Percentiles rank a stretch among this genome's conserved stretches.
Evolutionary conservation across 2,329 filamentous ascomycete genomes (phyloP).

Genomic region (Alternaria gaisen): DNA sequence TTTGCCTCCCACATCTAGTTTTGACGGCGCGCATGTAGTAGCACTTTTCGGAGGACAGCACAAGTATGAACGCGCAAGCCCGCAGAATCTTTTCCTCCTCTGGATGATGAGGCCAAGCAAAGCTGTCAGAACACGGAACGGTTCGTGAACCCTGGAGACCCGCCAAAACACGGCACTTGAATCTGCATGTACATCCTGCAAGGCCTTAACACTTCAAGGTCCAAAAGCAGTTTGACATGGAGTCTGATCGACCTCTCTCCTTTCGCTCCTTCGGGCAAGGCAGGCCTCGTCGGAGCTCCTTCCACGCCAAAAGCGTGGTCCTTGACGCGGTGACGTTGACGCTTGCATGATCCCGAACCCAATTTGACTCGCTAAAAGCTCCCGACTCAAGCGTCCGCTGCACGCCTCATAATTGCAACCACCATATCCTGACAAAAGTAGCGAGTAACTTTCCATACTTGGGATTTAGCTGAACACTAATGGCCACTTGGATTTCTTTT

Average conservation of each 20-base stretch:
- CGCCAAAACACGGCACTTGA: constrained; percentile 10
- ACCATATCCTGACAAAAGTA: neutral
- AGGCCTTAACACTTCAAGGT: neutral
- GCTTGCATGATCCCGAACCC: constrained; percentile 13
- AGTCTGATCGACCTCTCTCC: constrained; percentile 8
- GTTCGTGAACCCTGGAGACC: constrained; percentile 8
- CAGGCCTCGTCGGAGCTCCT: neutral
- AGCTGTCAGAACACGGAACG: constrained; percentile 10
- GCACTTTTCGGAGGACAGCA: neutral
- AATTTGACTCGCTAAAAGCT: constrained; percentile 6
- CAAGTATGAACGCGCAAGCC: neutral
- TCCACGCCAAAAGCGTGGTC: neutral
- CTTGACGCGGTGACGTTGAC: neutral
- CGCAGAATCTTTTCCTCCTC: neutral
- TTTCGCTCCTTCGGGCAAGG: constrained; percentile 7
- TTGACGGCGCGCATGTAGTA: neutral
- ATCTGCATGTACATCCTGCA: neutral
- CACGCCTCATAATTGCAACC: constrained; percentile 1
- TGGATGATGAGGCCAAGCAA: neutral
- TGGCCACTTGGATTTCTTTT: neutral
- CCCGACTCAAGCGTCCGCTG: constrained; percentile 13
- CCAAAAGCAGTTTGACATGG: neutral
- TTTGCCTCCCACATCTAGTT: neutral
- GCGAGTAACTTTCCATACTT: neutral
- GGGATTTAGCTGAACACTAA: neutral